Evolutionary conservation across 345 rosid genomes (phyloP).

Genomic region (Carallia pectinifolia): DNA sequence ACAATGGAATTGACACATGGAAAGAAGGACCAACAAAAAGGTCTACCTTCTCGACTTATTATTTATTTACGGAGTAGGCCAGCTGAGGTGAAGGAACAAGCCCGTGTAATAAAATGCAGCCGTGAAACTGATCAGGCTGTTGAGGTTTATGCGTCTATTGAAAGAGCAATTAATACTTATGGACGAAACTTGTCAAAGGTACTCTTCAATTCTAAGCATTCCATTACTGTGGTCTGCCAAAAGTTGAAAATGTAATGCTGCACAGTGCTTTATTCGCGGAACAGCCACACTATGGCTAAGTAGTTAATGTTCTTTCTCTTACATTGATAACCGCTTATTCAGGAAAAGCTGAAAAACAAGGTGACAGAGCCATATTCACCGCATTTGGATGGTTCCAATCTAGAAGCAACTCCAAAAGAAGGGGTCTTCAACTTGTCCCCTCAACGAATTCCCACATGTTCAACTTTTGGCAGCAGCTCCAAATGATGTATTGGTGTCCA

Average conservation of each 20-base stretch:
- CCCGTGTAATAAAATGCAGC: conserved; percentile 70
- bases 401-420: conserved; percentile 53
- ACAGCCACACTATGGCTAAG: background rate
- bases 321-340: conserved; percentile 16
- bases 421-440: conserved; percentile 45
- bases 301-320: background rate
- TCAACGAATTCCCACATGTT: conserved; percentile 53
- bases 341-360: conserved; percentile 73
- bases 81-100: conserved; percentile 66
- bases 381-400: conserved; percentile 19
- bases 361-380: conserved; percentile 88
- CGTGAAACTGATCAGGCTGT: conserved; percentile 68
- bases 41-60: conserved; percentile 67
- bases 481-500: conserved; percentile 15
- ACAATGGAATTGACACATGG: conserved; percentile 82
- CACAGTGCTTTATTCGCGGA: background rate
- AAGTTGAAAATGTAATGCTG: no score
- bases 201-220: conserved; percentile 14
- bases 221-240: no score
- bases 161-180: conserved; percentile 58
- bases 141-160: conserved; percentile 68
- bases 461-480: conserved; percentile 62
- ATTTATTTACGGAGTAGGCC: conserved; percentile 53
- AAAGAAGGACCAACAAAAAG: conserved; percentile 73
- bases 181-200: conserved; percentile 62